Conservation (phyloP, 176 grass and related monocot genomes). For the Chloris gayana region DNA sequence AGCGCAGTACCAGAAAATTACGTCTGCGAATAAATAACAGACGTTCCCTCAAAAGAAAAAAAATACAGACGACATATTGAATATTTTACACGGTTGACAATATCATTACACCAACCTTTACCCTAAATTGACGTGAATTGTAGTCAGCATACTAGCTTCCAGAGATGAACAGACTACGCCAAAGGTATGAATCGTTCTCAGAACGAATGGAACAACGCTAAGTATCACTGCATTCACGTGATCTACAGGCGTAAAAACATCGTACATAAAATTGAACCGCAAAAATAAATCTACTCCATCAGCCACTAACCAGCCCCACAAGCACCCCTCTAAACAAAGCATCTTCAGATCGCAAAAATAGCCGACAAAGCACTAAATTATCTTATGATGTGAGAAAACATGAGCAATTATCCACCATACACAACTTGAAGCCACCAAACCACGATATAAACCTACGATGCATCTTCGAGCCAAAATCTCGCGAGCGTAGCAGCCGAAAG, state of each 20-base stretch:
- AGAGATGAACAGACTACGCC: conserved; percentile 3
- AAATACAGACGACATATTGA: neutral
- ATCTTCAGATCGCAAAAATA: conserved; percentile 20
- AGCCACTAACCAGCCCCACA: neutral
- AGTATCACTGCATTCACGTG: neutral
- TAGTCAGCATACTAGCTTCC: conserved; percentile 7
- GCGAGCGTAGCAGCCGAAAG: neutral
- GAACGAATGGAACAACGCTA: neutral
- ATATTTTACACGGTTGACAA: neutral
- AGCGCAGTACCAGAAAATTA: neutral
- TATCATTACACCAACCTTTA: conserved; percentile 12
- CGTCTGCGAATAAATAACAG: neutral
- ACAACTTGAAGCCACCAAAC: neutral
- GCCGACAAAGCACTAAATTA: conserved; percentile 6
- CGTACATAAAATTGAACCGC: neutral
- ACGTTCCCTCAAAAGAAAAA: no score
- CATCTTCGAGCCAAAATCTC: conserved; percentile 18
- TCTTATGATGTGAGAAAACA: neutral
- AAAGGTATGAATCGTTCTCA: neutral
- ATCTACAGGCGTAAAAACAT: conserved; percentile 9
- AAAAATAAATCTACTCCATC: neutral
- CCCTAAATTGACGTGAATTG: neutral
- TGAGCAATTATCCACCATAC: neutral
- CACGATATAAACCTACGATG: conserved; percentile 9
- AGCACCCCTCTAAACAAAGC: neutral